Evolutionary conservation across 73 alveolate species (phyloP).

Genomic region (Paramecium caudatum): DNA sequence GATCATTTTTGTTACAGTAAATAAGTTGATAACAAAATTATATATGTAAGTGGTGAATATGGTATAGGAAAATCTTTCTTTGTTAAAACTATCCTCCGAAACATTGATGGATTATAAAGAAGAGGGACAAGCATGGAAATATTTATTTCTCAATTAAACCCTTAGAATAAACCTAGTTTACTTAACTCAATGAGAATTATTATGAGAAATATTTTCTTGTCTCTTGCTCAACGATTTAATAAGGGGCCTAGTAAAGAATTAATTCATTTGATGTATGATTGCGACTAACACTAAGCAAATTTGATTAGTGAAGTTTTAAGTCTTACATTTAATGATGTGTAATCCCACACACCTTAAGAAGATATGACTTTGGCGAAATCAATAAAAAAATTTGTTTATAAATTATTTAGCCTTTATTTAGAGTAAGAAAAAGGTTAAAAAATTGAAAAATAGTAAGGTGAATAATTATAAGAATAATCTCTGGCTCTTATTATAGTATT

Average conservation of each 20-base stretch:
- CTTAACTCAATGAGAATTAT: slow-evolving; percentile 40
- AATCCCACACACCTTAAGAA: neutral
- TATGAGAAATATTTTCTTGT: slow-evolving; percentile 33
- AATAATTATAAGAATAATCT: slow-evolving; percentile 26
- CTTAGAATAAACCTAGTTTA: neutral
- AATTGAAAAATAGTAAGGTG: neutral
- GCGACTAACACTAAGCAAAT: neutral
- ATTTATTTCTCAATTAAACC: slow-evolving; percentile 19
- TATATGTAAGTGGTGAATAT: neutral
- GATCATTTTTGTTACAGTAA: neutral
- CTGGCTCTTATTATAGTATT: neutral
- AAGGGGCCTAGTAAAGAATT: slow-evolving; percentile 29
- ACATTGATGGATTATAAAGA: neutral
- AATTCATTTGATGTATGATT: slow-evolving; percentile 4
- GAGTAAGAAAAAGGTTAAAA: neutral
- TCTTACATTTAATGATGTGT: slow-evolving; percentile 30
- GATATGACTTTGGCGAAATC: neutral
- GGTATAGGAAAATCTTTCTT: slow-evolving; percentile 58
- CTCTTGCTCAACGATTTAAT: slow-evolving; percentile 1
- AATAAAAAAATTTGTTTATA: slow-evolving; percentile 27
- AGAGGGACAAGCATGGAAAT: neutral
- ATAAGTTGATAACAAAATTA: neutral
- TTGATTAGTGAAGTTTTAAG: slow-evolving; percentile 12
- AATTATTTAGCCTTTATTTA: neutral
- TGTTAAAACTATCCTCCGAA: slow-evolving; percentile 1